phyloP scores from a whole-genome alignment of 345 rosid species.

The Populus deltoides region DNA sequence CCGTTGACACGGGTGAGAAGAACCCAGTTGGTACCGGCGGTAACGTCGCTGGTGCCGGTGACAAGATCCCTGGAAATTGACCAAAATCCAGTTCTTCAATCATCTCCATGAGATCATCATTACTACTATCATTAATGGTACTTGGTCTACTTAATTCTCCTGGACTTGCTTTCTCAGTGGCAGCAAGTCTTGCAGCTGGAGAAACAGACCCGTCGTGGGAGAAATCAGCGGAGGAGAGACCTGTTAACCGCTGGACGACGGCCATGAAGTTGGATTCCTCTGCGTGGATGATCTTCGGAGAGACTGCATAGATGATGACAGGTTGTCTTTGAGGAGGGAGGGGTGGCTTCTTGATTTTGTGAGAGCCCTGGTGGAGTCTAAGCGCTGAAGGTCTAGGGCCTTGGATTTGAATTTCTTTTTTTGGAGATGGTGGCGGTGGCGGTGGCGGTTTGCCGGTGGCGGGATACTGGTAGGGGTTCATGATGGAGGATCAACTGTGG shows the following conservation, averaged over 20 bases:
- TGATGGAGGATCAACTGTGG: background rate
- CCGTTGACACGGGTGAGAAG: constrained; percentile 49
- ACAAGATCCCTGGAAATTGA: constrained; percentile 62
- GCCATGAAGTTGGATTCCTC: constrained; percentile 63
- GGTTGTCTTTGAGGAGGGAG: constrained; percentile 34
- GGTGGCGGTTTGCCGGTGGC: constrained; percentile 25
- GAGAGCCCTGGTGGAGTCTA: constrained; percentile 57
- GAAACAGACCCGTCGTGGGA: constrained; percentile 42
- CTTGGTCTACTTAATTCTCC: constrained; percentile 24
- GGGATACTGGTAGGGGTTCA: constrained; percentile 41
- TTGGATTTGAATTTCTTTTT: constrained; percentile 49
- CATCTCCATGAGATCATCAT: constrained; percentile 4
- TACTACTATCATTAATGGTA: background rate
- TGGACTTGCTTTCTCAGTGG: constrained; percentile 65
- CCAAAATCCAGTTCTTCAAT: constrained; percentile 34
- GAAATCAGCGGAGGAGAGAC: constrained; percentile 52
- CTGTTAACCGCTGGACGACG: constrained; percentile 86
- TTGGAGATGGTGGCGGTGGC: background rate
- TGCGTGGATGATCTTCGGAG: constrained; percentile 77
- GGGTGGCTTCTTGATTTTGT: constrained; percentile 62
- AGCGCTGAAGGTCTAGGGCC: constrained; percentile 81
- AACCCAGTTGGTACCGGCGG: constrained; percentile 43
- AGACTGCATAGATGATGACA: constrained; percentile 71
- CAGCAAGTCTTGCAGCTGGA: constrained; percentile 81
- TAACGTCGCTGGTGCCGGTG: constrained; percentile 65